Evolutionary conservation across 2,329 filamentous ascomycete species (phyloP), one percentile per base, ranked within the genome.

Genomic region (Xylariaceae sp.): DNA sequence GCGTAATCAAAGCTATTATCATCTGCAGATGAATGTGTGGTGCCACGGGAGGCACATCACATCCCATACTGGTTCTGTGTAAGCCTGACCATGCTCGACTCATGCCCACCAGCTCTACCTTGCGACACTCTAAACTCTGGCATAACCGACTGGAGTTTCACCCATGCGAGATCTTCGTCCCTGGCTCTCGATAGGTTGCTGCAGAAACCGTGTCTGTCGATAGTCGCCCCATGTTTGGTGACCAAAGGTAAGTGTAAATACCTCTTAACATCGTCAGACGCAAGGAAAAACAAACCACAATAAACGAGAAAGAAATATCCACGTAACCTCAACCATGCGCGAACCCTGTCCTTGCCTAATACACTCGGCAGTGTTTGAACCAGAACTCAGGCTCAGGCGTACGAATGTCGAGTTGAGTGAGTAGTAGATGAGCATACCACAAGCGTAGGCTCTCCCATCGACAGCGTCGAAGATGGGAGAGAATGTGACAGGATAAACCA

Each of bases 171-270:
- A 57, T 54, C 35, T 56, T 51, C 52, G 55, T 48, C 55, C 57
- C 30, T 55, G 55, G 57, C 54, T 47, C 54, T 56, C 56, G 49
- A 49, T 35, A 35, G 53, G 53, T 55, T 39, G 51, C 60, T 55
- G 55, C 56, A 53, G 54, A 60, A 53, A 62, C 54, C 55, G 55
- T 48, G 17, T 52, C 44, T 23, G 53, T 60, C 53, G 39, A 57
- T 49, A 47, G 58, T 53, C 45, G 55, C 58, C 62, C 23, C 65
- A 63, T 62, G 42, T 55, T 56, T 66, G 63, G 56, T 67, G 67
- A 68, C 63, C 66, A 69, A 70, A 68, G 62, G 66, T 68, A 69
- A 67, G 58, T 64, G 67, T 66, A 68, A 68, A 66, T 67, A 66
- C 67, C 62, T 64, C 63, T 66, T 62, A 65, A 65, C 65, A 68